Percentiles rank a stretch among this genome's conserved stretches.
Conservation (phyloP, 1,284 basidiomycete genomes). For the Mycena sp. region DNA sequence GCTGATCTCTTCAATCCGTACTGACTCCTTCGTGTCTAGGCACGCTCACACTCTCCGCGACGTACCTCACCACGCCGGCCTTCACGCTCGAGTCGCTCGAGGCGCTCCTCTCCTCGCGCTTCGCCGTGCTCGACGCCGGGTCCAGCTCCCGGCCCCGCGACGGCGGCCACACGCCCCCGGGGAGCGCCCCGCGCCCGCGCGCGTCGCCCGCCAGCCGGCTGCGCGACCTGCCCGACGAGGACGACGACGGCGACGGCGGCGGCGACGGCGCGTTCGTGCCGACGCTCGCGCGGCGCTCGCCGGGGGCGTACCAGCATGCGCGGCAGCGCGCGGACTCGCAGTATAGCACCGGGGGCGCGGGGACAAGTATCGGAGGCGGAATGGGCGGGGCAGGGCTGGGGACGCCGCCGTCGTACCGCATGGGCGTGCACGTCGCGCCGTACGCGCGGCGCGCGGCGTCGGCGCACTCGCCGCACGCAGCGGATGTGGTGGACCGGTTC, state of each 20-base stretch:
- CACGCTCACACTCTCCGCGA: conserved; percentile 64
- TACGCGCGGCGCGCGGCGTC: neutral
- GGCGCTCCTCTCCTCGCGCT: conserved; percentile 75
- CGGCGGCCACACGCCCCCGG: too few species aligned
- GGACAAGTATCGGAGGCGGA: too few species aligned
- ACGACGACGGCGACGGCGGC: neutral
- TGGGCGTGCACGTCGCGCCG: conserved; percentile 24
- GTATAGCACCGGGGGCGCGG: neutral
- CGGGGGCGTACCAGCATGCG: neutral
- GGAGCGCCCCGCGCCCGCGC: too few species aligned
- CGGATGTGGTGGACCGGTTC: conserved; percentile 25
- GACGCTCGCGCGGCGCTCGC: conserved; percentile 46
- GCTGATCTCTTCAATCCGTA: neutral
- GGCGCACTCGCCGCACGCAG: neutral
- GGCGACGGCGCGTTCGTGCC: conserved; percentile 52
- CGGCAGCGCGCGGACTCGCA: conserved; percentile 3
- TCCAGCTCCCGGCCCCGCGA: too few species aligned
- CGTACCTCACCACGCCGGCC: conserved; percentile 70
- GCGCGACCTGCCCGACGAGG: neutral
- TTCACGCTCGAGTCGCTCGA: conserved; percentile 81
- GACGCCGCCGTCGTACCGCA: conserved; percentile 12
- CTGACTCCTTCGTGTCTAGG: conserved; percentile 47
- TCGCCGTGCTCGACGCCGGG: conserved; percentile 67
- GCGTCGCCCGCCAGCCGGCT: neutral
- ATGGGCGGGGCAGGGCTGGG: too few species aligned